Evolutionary conservation across 108 stramenopile genomes (phyloP), one percentile per base, ranked within the genome.

Genomic region (Cyclotella sp.): DNA sequence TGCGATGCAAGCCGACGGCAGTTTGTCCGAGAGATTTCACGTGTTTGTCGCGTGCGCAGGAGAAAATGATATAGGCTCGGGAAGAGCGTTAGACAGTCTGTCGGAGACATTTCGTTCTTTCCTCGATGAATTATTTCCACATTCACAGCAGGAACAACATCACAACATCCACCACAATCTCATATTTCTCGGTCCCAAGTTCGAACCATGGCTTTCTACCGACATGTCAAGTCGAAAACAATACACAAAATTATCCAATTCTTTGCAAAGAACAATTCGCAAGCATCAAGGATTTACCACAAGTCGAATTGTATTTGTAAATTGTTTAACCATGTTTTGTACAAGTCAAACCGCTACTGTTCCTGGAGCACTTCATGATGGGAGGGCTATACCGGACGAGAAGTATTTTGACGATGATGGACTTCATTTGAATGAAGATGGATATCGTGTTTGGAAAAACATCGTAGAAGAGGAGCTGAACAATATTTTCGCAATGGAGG

Each of bases 141-240:
- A 78, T 11, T 16, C 15, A 24, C 26, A 58, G 45, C 26, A 15
- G 15, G 15, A 68, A 22, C 51, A 73, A 49, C 75, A 68, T 45
- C 63, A 75, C 19, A 46, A 68, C 46, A n/a, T 49, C 30, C 2
- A 77, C n/a, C 19, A 49, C 29, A 21, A 76, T 53, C 43, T 94
- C 22, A 78, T 94, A 55, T 87, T 91, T 61, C 61, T 95, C 27
- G 93, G 93, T 11, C 93, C 91, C 18, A 94, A 94, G 63, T 85
- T 94, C 29, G 93, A 95, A 76, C 93, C 93, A 14, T 95, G 93
- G 91, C 65, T 91, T 45, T 61, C 83, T 11, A 28, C 86, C n/a
- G 88, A 93, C 29, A 16, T 47, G 13, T 53, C 66, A n/a, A 77
- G 68, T 68, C 82, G 90, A 59, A 90, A 86, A 58, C 52, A 85